A percentile compares a stretch with the other conserved stretches of the same genome.
phyloP scores from a whole-genome alignment of 2,329 filamentous ascomycete species.

The Fusarium sp. region DNA sequence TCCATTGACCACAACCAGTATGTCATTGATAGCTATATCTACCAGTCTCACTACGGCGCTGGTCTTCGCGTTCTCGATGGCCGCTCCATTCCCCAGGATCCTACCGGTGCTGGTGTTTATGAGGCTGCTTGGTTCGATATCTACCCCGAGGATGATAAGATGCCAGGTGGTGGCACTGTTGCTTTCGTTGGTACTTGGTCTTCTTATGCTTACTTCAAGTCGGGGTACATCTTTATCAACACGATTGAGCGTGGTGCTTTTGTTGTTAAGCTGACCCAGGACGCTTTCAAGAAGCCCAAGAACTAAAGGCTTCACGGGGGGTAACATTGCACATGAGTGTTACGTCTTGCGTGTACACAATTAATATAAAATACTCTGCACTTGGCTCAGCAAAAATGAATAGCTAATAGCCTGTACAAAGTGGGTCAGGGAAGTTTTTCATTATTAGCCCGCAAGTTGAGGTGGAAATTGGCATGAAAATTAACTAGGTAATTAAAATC shows the following conservation, averaged over 20 bases:
- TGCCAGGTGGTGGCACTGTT: conserved; percentile 55
- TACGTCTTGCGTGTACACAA: too few species aligned
- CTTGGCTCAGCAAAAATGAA: too few species aligned
- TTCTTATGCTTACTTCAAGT: conserved; percentile 63
- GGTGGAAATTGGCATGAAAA: too few species aligned
- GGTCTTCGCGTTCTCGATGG: conserved; percentile 61
- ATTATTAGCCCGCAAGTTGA: too few species aligned
- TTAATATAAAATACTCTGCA: too few species aligned
- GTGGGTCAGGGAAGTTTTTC: too few species aligned
- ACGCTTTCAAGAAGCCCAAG: conserved; percentile 22
- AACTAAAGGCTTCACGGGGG: too few species aligned
- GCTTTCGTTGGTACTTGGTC: conserved; percentile 62
- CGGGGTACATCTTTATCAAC: conserved; percentile 64
- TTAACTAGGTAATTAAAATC: too few species aligned
- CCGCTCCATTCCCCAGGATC: conserved; percentile 55
- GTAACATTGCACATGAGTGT: too few species aligned
- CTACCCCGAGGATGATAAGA: conserved; percentile 63
- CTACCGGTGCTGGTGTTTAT: conserved; percentile 60
- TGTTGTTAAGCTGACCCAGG: conserved; percentile 56
- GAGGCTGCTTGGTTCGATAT: conserved; percentile 65
- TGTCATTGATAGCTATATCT: conserved; percentile 58
- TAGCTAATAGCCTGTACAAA: too few species aligned
- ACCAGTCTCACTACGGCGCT: conserved; percentile 65
- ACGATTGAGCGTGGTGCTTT: conserved; percentile 66
- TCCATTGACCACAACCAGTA: conserved; percentile 66